Conservation (phyloP, 2,329 filamentous ascomycete genomes). For the Colletotrichum sp. region DNA sequence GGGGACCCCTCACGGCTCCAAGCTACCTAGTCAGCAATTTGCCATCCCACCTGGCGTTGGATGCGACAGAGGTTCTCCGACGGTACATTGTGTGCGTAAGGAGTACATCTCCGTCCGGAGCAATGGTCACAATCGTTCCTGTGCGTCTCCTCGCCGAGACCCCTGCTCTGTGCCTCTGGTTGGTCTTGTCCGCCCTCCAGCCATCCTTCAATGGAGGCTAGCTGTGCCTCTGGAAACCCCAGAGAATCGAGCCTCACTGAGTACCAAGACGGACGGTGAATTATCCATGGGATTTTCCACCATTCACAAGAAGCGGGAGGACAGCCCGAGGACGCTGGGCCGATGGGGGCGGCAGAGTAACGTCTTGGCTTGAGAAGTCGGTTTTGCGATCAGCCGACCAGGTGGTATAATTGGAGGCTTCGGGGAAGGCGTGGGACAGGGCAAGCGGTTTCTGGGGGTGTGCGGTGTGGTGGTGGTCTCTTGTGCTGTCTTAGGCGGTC, state of each 20-base stretch:
- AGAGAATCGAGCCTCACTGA: slow-evolving; percentile 21
- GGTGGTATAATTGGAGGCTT: slow-evolving; percentile 13
- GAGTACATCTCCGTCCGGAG: slow-evolving; percentile 3
- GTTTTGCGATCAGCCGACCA: slow-evolving; percentile 13
- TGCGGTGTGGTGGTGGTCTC: neutral
- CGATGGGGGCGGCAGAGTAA: slow-evolving; percentile 15
- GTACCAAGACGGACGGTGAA: slow-evolving; percentile 23
- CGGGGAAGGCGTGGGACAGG: neutral
- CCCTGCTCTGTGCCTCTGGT: neutral
- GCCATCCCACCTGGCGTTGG: neutral
- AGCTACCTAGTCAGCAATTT: neutral
- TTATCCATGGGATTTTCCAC: slow-evolving; percentile 24
- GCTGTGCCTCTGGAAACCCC: neutral
- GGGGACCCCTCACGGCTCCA: slow-evolving; percentile 9
- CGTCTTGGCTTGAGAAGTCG: neutral
- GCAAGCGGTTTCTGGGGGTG: slow-evolving; percentile 5
- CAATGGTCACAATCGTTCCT: slow-evolving; percentile 12
- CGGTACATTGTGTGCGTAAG: neutral
- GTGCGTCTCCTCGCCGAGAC: neutral
- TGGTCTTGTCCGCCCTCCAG: neutral
- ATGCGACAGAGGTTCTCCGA: neutral
- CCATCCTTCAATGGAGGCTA: neutral
- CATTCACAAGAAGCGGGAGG: slow-evolving; percentile 13
- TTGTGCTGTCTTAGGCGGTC: neutral
- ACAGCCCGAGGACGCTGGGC: slow-evolving; percentile 5